Evolutionary conservation across 2,329 filamentous ascomycete genomes (phyloP).

Genomic region (Fusarium sp.): DNA sequence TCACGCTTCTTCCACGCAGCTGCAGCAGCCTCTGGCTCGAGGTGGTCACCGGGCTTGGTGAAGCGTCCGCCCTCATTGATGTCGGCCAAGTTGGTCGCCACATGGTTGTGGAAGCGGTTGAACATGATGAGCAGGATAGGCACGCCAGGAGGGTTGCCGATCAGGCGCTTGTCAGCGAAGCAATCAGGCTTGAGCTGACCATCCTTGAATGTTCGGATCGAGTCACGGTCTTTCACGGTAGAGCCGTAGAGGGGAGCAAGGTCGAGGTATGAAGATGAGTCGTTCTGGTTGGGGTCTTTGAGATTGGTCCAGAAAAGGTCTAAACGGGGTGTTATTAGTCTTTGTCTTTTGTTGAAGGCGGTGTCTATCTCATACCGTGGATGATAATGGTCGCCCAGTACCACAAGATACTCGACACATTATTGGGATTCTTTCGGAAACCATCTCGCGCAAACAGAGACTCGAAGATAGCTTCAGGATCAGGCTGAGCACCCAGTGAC

Average conservation of each 20-base stretch:
- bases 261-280: conserved; percentile 81
- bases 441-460: conserved; percentile 68
- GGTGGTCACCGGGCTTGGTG: conserved; percentile 69
- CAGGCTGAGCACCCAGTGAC: conserved; percentile 76
- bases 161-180: conserved; percentile 78
- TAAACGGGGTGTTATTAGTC: conserved; percentile 31
- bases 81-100: conserved; percentile 82
- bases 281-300: conserved; percentile 70
- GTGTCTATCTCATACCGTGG: conserved; percentile 65
- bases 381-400: conserved; percentile 82
- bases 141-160: conserved; percentile 80
- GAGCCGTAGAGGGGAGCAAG: conserved; percentile 80
- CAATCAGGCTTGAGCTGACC: conserved; percentile 81
- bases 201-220: conserved; percentile 77
- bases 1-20: conserved; percentile 78
- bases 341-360: accelerated
- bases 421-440: conserved; percentile 76
- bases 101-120: conserved; percentile 89
- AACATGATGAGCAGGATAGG: conserved; percentile 83
- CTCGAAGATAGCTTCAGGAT: conserved; percentile 75
- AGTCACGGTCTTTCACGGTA: conserved; percentile 75
- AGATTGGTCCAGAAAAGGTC: conserved; percentile 81
- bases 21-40: conserved; percentile 64
- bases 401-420: conserved; percentile 79
- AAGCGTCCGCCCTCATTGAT: conserved; percentile 91